Conservation (phyloP, 129 eudicot species). For the Chrysanthemum seticuspe region DNA sequence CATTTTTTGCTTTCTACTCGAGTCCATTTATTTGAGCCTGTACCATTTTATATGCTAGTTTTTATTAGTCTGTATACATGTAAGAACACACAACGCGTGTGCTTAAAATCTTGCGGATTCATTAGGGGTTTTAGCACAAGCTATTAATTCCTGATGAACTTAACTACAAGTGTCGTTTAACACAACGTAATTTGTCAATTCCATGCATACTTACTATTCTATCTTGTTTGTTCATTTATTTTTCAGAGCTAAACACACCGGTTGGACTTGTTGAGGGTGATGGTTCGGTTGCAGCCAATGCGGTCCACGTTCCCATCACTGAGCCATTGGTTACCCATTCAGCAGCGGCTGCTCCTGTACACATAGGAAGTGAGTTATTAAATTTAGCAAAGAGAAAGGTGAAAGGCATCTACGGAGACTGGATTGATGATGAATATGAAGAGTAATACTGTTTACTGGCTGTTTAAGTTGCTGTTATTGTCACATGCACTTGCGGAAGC, state of each 20-base stretch:
- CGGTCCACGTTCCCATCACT: conserved; percentile 2
- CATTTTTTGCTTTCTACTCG: not conserved
- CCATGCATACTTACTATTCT: not conserved
- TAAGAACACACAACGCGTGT: not conserved
- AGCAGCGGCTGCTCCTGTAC: conserved; percentile 27
- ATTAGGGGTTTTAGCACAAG: no score
- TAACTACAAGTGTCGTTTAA: not conserved
- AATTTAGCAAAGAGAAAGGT: conserved; percentile 48
- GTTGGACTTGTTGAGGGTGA: conserved; percentile 43
- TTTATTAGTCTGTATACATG: not conserved
- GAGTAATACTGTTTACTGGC: not conserved
- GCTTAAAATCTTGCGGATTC: no score
- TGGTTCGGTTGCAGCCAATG: conserved; percentile 27
- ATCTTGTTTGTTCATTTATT: not conserved
- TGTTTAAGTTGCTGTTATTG: no score
- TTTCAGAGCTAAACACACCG: conserved; percentile 44
- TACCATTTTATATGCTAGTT: not conserved
- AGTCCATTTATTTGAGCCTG: no score
- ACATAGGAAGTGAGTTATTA: conserved; percentile 34
- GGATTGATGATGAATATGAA: conserved; percentile 64
- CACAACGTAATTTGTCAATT: not conserved
- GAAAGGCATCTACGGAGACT: conserved; percentile 72
- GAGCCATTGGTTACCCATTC: conserved; percentile 13
- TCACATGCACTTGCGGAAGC: no score
- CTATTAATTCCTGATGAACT: no score